Evolutionary conservation across 352 stramenopile species (phyloP).

Genomic region (Globisporangium radiosum): DNA sequence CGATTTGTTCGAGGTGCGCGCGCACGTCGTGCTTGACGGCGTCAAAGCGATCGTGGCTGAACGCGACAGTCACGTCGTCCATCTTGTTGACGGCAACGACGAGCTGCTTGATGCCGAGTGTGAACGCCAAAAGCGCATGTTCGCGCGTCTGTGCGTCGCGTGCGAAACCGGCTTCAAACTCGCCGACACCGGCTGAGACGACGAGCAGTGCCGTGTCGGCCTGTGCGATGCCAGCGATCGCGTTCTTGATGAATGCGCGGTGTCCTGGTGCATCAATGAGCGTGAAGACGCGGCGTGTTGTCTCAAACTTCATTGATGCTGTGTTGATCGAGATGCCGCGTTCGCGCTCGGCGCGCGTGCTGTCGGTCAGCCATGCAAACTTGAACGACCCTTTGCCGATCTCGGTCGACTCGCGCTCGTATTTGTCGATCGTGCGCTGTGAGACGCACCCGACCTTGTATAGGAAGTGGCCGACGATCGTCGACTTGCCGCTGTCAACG

Average conservation of each 20-base stretch:
- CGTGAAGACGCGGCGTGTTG: conserved; percentile 95
- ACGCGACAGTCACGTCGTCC: conserved; percentile 93
- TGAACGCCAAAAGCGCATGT: conserved; percentile 95
- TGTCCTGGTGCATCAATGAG: conserved; percentile 98
- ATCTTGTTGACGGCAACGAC: conserved; percentile 99
- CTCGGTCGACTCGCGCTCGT: conserved; percentile 96
- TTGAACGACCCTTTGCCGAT: conserved; percentile 98
- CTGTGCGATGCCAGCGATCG: conserved; percentile 98
- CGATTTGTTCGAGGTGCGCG: conserved; percentile 93
- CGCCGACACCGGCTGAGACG: conserved; percentile 86
- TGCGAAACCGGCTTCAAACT: conserved; percentile 94
- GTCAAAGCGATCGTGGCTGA: conserved; percentile 90
- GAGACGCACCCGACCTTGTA: conserved; percentile 99
- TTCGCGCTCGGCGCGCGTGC: conserved; percentile 97
- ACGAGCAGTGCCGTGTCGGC: conserved; percentile 97
- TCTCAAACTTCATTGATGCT: conserved; percentile 95
- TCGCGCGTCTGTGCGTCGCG: conserved; percentile 95
- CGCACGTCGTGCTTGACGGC: conserved; percentile 92
- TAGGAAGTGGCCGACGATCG: conserved; percentile 97
- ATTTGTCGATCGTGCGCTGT: conserved; percentile 99
- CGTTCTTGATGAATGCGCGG: conserved; percentile 99
- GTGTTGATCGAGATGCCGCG: conserved; percentile 98
- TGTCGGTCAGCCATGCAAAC: conserved; percentile 99
- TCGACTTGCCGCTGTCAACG: conserved; percentile 98
- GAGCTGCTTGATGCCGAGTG: conserved; percentile 97